These are phyloP conservation scores for Piloderma croceum DNA, from an alignment of 768 basidiomycete genomes.

Conservation along the genomic window DNA sequence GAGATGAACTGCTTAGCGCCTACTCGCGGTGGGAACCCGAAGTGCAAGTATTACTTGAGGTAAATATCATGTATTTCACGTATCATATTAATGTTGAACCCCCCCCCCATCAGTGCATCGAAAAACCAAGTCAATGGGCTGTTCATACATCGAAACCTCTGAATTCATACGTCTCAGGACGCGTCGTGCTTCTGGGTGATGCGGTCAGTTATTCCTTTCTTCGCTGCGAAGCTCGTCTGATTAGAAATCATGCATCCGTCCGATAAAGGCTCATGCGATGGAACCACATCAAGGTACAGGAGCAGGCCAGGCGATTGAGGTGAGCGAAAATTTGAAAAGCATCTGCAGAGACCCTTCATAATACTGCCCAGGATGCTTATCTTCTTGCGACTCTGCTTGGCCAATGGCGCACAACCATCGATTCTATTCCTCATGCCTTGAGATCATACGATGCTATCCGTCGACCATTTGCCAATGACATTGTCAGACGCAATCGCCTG, in stretches of 20 bases:
- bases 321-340: constrained; percentile 4
- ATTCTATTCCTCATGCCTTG: constrained; percentile 19
- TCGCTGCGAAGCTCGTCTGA: background rate
- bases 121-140: constrained; percentile 35
- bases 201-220: constrained; percentile 24
- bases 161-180: constrained; percentile 30
- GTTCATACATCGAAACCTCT: constrained; percentile 34
- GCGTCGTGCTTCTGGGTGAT: constrained; percentile 41
- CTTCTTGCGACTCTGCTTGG: constrained; percentile 36
- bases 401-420: constrained; percentile 18
- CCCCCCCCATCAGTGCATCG: constrained; percentile 23
- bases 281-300: constrained; percentile 34
- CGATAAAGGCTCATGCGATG: constrained; percentile 37
- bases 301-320: constrained; percentile 38
- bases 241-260: background rate
- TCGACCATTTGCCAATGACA: constrained; percentile 18
- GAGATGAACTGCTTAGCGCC: constrained; percentile 32
- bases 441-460: constrained; percentile 23
- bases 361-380: constrained; percentile 34
- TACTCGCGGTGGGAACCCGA: constrained; percentile 44
- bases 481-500: background rate
- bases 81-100: background rate
- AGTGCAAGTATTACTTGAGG: constrained; percentile 38
- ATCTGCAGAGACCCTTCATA: background rate
- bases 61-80: constrained; percentile 13